Conservation (phyloP, 2,329 filamentous ascomycete species). For the Exophiala sideris region DNA sequence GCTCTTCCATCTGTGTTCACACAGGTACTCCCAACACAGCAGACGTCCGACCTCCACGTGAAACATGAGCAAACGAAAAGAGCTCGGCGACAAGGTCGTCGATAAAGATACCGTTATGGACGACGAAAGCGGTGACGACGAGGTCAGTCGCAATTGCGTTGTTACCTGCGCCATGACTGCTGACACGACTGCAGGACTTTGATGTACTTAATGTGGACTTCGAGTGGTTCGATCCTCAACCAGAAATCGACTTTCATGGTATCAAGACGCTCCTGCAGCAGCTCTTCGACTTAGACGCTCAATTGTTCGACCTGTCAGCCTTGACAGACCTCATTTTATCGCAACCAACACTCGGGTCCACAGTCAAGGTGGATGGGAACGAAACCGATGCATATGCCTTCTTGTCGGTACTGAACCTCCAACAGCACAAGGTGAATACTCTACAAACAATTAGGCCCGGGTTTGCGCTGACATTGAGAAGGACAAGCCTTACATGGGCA, state of each 20-base stretch:
- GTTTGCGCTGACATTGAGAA: conserved; percentile 30
- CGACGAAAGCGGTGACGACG: conserved; percentile 35
- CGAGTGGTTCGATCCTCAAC: conserved; percentile 96
- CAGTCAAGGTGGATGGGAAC: conserved; percentile 94
- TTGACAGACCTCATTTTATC: conserved; percentile 82
- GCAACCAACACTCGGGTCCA: conserved; percentile 84
- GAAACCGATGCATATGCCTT: conserved; percentile 91
- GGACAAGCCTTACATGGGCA: conserved; percentile 68
- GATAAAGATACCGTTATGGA: conserved; percentile 13
- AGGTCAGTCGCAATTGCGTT: conserved; percentile 30
- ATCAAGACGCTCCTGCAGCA: conserved; percentile 86
- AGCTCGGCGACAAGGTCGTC: conserved; percentile 19
- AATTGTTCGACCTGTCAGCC: conserved; percentile 81
- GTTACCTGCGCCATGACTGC: not conserved
- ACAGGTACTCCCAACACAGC: no score
- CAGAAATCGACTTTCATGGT: conserved; percentile 89
- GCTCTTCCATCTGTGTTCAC: not conserved
- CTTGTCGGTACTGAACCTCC: conserved; percentile 79
- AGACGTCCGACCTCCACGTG: not conserved
- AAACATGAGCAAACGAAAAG: conserved; percentile 29
- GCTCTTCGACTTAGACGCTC: conserved; percentile 82
- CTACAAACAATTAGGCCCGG: not conserved
- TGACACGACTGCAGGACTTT: conserved; percentile 61
- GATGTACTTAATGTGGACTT: conserved; percentile 95
- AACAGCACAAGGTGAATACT: conserved; percentile 60